Evolutionary conservation across 1,284 basidiomycete species (phyloP), one percentile per base, ranked within the genome.

Genomic region (Jaminaea rosea): DNA sequence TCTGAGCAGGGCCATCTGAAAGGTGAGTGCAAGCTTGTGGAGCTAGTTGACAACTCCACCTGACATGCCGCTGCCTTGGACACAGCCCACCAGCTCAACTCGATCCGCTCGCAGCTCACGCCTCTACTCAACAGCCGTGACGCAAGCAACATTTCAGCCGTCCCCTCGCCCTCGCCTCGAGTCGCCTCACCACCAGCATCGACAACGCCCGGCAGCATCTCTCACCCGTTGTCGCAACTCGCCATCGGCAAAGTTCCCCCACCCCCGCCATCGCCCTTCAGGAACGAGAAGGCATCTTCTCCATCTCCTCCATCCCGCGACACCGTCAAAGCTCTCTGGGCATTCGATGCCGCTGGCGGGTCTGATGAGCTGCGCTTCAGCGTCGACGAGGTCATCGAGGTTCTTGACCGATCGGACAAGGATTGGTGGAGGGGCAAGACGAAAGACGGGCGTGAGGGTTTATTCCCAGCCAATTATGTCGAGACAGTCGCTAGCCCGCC

Each of bases 211-310:
- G 17, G 19, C 19, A 5, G 3, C 39, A 13, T 42, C 39, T 5
- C 23, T 23, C 11, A 6, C 39, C 19, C 19, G 13, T 4, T 42
- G 19, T 42, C 39, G 19, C 19, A 23, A 5, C 15, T 42, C 39
- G 39, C 39, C 39, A 42, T 13, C 19, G 24, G 39, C 39, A 42
- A 42, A 42, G 39, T 42, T 21, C 39, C 39, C 13, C 39, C 39
- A 11, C 39, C 39, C 19, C 39, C 39, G 9, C 13, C n/a, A n/a
- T n/a, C n/a, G n/a, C n/a, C n/a, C n/a, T n/a, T n/a, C n/a, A n/a
- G n/a, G n/a, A n/a, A n/a, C n/a, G n/a, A n/a, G n/a, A n/a, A n/a
- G n/a, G n/a, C n/a, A n/a, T n/a, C n/a, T n/a, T n/a, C 37, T 42
- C 39, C 39, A 42, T 15, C 34, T 21, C 10, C 34, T 36, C 21